Evolutionary conservation across 2,329 filamentous ascomycete species (phyloP).

Genomic region (Penicillium nordicum): DNA sequence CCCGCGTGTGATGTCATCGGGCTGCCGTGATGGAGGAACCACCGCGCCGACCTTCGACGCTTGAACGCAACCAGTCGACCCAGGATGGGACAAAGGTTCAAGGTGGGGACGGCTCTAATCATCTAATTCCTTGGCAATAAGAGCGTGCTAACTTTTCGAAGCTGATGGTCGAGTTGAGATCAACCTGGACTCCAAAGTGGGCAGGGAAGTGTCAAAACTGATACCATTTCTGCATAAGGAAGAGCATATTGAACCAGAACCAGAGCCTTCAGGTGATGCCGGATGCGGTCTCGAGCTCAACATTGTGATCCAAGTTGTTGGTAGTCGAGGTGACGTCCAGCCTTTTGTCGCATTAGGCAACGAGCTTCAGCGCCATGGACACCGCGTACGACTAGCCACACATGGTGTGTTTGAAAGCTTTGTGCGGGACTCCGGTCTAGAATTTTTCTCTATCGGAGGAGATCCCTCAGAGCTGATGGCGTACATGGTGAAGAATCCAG

Average conservation of each 20-base stretch:
- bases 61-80: not conserved
- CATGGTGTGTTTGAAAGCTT: conserved; percentile 53
- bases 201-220: conserved; percentile 15
- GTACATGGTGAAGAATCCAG: conserved; percentile 47
- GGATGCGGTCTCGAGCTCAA: conserved; percentile 35
- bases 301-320: conserved; percentile 55
- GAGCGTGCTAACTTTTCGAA: not conserved
- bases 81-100: not conserved
- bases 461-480: conserved; percentile 51
- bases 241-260: not conserved
- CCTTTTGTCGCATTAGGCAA: conserved; percentile 57
- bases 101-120: not conserved
- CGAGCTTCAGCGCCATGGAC: conserved; percentile 49
- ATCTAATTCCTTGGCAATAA: fast-evolving
- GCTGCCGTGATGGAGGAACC: not conserved
- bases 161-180: conserved; percentile 24
- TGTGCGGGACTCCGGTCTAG: conserved; percentile 48
- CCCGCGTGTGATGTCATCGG: conserved; percentile 5
- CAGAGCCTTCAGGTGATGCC: not conserved
- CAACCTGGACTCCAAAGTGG: conserved; percentile 22
- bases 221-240: conserved; percentile 9
- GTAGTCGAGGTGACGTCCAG: conserved; percentile 55
- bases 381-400: conserved; percentile 56
- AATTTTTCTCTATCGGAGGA: conserved; percentile 55
- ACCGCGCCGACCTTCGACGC: not conserved